Conservation (phyloP, 192 early-diverging fungal species). For the Dimargaris xerosporica region DNA sequence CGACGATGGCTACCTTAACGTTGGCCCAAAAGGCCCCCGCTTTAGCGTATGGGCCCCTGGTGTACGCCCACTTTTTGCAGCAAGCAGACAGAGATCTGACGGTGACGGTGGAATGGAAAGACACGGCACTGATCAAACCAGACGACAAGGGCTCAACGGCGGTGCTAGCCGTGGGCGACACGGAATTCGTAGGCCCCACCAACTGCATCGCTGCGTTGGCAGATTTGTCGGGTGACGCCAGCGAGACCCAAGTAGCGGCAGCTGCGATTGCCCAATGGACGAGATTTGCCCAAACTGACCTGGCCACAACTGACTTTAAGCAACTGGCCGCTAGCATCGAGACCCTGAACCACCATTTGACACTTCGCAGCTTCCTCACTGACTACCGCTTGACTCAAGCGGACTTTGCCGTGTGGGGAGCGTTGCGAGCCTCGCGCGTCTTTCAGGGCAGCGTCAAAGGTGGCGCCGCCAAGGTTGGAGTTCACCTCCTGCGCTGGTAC, state of each 20-base stretch:
- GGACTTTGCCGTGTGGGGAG: constrained; percentile 80
- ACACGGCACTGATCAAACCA: constrained; percentile 23
- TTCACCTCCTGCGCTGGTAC: constrained; percentile 70
- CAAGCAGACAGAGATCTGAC: neutral
- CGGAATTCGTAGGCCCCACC: constrained; percentile 15
- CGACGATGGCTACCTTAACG: constrained; percentile 30
- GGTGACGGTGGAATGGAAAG: constrained; percentile 33
- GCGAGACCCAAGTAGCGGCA: constrained; percentile 1
- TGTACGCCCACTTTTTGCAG: constrained; percentile 9
- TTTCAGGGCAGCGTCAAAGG: constrained; percentile 66
- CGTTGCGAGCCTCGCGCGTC: constrained; percentile 59
- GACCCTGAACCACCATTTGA: constrained; percentile 67
- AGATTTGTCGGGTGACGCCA: neutral
- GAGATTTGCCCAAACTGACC: constrained; percentile 45
- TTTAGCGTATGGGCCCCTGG: constrained; percentile 26
- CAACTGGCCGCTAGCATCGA: constrained; percentile 47
- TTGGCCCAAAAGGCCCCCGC: constrained; percentile 41
- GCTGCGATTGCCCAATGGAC: constrained; percentile 52
- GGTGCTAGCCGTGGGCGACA: constrained; percentile 12
- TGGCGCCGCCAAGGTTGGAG: constrained; percentile 43
- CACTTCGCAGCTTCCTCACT: constrained; percentile 61
- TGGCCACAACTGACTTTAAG: constrained; percentile 51
- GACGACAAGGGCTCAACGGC: constrained; percentile 26
- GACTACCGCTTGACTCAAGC: constrained; percentile 63
- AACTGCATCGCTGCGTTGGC: constrained; percentile 12